Percentiles rank a stretch among this genome's conserved stretches.
These are phyloP conservation scores for Clonostachys rhizophaga DNA, from an alignment of 2,329 filamentous ascomycete species.

Conservation along the genomic window DNA sequence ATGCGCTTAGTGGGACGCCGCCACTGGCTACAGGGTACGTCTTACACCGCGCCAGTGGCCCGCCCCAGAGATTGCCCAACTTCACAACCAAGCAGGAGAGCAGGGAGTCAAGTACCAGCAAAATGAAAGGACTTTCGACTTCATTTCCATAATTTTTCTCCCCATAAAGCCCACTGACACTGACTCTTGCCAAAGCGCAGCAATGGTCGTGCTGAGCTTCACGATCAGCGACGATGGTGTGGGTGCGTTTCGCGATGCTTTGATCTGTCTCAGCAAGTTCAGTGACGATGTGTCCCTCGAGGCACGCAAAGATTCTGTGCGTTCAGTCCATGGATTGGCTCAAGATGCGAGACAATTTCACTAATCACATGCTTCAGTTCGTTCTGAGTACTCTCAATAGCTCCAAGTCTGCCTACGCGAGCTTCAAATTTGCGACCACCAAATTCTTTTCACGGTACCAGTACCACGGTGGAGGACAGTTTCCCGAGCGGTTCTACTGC, in stretches of 20 bases:
- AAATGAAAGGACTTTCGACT: too few species aligned
- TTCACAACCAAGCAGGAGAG: too few species aligned
- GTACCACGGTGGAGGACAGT: constrained; percentile 50
- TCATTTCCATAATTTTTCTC: too few species aligned
- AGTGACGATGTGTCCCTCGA: constrained; percentile 75
- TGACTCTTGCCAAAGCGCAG: not conserved
- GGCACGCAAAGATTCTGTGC: constrained; percentile 62
- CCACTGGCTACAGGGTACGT: too few species aligned
- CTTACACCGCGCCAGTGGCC: too few species aligned
- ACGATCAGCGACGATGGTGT: constrained; percentile 71
- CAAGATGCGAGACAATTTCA: not conserved
- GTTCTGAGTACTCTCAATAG: constrained; percentile 71
- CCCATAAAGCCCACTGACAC: too few species aligned
- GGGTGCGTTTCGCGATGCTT: constrained; percentile 64
- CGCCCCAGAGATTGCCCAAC: too few species aligned
- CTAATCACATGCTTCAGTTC: constrained; percentile 42
- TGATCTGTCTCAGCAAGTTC: constrained; percentile 74
- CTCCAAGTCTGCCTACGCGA: constrained; percentile 77
- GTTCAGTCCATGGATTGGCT: constrained; percentile 2
- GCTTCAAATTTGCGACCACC: constrained; percentile 61
- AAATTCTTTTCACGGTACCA: constrained; percentile 72
- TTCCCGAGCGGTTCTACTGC: constrained; percentile 64
- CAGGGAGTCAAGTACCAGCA: too few species aligned
- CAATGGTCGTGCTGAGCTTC: constrained; percentile 64
- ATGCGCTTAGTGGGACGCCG: too few species aligned